Evolutionary conservation across 345 rosid species (phyloP), one percentile per base, ranked within the genome.

Genomic region (Salix viminalis): DNA sequence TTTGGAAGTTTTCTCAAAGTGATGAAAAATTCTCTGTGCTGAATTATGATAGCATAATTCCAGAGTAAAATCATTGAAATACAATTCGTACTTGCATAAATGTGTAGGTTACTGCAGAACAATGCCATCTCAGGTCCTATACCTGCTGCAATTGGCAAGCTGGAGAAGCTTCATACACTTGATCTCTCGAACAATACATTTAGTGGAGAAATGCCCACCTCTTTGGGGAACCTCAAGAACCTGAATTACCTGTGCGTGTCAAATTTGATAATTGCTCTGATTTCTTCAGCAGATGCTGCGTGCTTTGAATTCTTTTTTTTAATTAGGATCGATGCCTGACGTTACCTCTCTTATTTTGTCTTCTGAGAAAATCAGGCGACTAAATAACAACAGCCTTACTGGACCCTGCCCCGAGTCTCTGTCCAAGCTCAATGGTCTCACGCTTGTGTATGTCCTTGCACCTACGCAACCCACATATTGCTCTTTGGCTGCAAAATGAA

Each of bases 161-260:
- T 96, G 83, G 92, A 83, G 83, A 94, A 86, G 83, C 98, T 96
- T 69, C 89, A 84, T 77, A 90, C 97, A 15, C 97, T 96, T 34
- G 99, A 96, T 83, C 97, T 96, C 77, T 96, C 99, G 52, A 96
- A 89, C 84, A 96, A 94, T 78, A 80, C 83, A 26, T 91, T 96
- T 79, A 77, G 82, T 10, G 97, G 97, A 67, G 88, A 83, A 81
- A 91, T 96, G 67, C 98, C 99, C 0, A 32, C 77, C 70, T 88
- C 98, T 23, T 72, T 96, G 36, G 99, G 98, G 80, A 86, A 86
- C 84, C 92, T 96, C 64, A 83, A 80, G 84, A 89, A 80, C 85
- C 88, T 96, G 71, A 90, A 96, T 80, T 96, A 94, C 85, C 79
- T 96, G 99, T 96, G 78, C 90, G 91, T 82, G 72, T 36, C 46